Conservation (phyloP, 495 filamentous ascomycete species). For the Oidiodendron maius region DNA sequence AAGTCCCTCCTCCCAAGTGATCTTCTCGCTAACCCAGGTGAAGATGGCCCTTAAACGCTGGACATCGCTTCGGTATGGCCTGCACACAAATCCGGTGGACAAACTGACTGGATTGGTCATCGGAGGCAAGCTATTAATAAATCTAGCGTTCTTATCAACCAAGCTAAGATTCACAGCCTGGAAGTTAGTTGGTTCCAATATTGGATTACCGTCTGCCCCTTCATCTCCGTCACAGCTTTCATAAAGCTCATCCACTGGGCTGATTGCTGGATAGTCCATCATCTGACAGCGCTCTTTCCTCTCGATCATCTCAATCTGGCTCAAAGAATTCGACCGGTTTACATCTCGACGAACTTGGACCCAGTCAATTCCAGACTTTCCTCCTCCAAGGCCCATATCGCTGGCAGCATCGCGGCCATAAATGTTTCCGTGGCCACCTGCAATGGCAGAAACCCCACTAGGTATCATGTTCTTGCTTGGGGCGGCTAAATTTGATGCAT, state of each 20-base stretch:
- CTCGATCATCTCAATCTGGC: slow-evolving; percentile 79
- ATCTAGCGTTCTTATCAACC: slow-evolving; percentile 94
- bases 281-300: slow-evolving; percentile 90
- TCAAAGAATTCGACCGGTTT: slow-evolving; percentile 88
- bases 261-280: slow-evolving; percentile 83
- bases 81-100: slow-evolving; percentile 87
- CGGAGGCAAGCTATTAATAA: slow-evolving; percentile 83
- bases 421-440: slow-evolving; percentile 35
- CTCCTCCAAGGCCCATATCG: slow-evolving; percentile 58
- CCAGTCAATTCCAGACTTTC: slow-evolving; percentile 67
- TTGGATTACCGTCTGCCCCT: slow-evolving; percentile 73
- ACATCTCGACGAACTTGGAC: slow-evolving; percentile 93
- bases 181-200: slow-evolving; percentile 81
- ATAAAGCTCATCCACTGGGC: slow-evolving; percentile 80
- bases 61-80: slow-evolving; percentile 91
- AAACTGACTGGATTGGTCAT: slow-evolving; percentile 79
- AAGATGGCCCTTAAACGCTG: slow-evolving; percentile 92
- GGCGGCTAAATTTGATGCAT: slow-evolving; percentile 34
- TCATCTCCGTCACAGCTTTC: slow-evolving; percentile 89
- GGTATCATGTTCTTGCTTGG: slow-evolving; percentile 39
- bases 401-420: slow-evolving; percentile 43
- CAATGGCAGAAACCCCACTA: slow-evolving; percentile 45
- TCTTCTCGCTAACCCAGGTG: slow-evolving; percentile 91
- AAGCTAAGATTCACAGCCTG: slow-evolving; percentile 68
- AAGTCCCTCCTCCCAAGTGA: slow-evolving; percentile 93